Conservation (phyloP, 371 early-diverging fungal species). For the Entomophthora muscae region DNA sequence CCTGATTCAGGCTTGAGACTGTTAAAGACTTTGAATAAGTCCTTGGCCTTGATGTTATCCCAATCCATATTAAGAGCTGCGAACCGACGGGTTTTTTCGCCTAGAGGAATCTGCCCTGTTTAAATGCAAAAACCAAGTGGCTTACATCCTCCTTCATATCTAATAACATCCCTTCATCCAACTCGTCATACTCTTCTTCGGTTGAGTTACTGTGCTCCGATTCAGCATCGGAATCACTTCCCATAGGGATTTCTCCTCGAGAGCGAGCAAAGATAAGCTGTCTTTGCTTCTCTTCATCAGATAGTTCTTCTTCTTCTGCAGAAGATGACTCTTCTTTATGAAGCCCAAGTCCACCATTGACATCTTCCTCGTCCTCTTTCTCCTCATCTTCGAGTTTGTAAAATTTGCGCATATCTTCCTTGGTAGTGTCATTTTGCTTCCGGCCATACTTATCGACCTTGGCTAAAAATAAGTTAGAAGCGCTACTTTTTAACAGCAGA, state of each 20-base stretch:
- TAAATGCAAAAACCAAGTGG: conserved; percentile 14
- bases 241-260: conserved; percentile 25
- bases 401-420: conserved; percentile 31
- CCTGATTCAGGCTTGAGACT: conserved; percentile 68
- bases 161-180: background rate
- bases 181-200: conserved; percentile 12
- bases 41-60: conserved; percentile 78
- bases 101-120: conserved; percentile 41
- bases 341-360: conserved; percentile 5
- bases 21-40: conserved; percentile 72
- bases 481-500: background rate
- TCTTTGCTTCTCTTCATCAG: conserved; percentile 73
- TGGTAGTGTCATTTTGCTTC: conserved; percentile 22
- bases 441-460: conserved; percentile 85
- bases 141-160: conserved; percentile 7
- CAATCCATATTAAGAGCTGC: conserved; percentile 95
- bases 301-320: conserved; percentile 15
- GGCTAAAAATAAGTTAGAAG: conserved; percentile 28
- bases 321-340: conserved; percentile 14
- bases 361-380: conserved; percentile 15
- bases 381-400: conserved; percentile 38
- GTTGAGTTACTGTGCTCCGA: conserved; percentile 23
- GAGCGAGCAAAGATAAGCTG: conserved; percentile 50
- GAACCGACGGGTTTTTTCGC: conserved; percentile 74
- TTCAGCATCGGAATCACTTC: conserved; percentile 29